A percentile compares a stretch with the other conserved stretches of the same genome.
These are phyloP conservation scores for Xylaria sp. DNA, from an alignment of 495 filamentous ascomycete genomes.

Conservation along the genomic window DNA sequence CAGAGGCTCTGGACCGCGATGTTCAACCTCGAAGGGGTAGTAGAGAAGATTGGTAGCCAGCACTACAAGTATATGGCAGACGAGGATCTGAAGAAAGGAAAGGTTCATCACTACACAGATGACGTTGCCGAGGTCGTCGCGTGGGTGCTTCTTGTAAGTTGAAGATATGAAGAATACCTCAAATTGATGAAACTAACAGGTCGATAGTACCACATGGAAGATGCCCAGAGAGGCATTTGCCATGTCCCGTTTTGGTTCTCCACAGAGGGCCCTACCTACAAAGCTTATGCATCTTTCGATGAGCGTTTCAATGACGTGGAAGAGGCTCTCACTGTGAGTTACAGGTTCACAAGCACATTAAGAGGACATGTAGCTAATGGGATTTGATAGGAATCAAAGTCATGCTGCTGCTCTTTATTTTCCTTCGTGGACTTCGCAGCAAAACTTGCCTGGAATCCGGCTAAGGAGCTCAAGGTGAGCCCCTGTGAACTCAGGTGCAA, in stretches of 20 bases:
- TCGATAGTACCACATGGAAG: not conserved
- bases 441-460: conserved; percentile 16
- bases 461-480: conserved; percentile 1
- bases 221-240: not conserved
- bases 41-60: not conserved
- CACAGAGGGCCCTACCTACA: not conserved
- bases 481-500: not conserved
- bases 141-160: conserved; percentile 10
- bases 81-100: not conserved
- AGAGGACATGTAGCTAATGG: not conserved
- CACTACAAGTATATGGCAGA: not conserved
- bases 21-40: not conserved
- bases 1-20: not conserved
- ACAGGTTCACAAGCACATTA: not conserved
- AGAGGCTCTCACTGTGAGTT: not conserved
- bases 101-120: not conserved
- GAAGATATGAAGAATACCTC: not conserved
- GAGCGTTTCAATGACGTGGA: not conserved
- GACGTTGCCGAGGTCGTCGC: not conserved
- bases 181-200: not conserved
- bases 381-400: conserved; percentile 7
- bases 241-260: not conserved
- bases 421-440: not conserved
- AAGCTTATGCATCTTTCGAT: conserved; percentile 4
- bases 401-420: not conserved